Evolutionary conservation across 1,139 yeast genomes (phyloP).

Genomic region (Magnusiomyces suaveolens): DNA sequence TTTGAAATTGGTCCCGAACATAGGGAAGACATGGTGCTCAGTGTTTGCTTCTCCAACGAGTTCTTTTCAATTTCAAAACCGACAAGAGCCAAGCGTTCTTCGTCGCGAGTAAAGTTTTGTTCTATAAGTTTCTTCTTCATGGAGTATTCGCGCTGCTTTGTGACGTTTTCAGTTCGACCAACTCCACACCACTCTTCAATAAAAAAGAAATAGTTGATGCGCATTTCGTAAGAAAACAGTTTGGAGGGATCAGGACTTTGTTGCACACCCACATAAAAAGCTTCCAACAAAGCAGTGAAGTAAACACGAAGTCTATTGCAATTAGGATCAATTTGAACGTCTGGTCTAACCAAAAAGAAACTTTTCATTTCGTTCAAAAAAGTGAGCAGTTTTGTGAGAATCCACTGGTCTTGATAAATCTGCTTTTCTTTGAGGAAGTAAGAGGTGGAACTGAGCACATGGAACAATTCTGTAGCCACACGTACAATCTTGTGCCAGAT

Average conservation of each 20-base stretch:
- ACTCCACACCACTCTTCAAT: slow-evolving; percentile 92
- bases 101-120: slow-evolving; percentile 26
- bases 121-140: slow-evolving; percentile 39
- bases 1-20: slow-evolving; percentile 40
- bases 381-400: slow-evolving; percentile 52
- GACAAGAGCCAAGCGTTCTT: slow-evolving; percentile 45
- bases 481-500: slow-evolving; percentile 38
- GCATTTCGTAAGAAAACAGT: slow-evolving; percentile 76
- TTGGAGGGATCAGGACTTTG: slow-evolving; percentile 26
- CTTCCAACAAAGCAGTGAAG: slow-evolving; percentile 69
- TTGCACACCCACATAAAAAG: slow-evolving; percentile 48
- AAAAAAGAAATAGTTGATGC: slow-evolving; percentile 72
- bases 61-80: slow-evolving; percentile 75
- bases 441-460: slow-evolving; percentile 63
- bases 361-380: slow-evolving; percentile 58
- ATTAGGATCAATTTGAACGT: slow-evolving; percentile 57
- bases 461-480: slow-evolving; percentile 67
- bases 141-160: slow-evolving; percentile 55
- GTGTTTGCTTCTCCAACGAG: slow-evolving; percentile 58
- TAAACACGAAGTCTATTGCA: slow-evolving; percentile 71
- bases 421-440: slow-evolving; percentile 47
- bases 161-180: slow-evolving; percentile 54
- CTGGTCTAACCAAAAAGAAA: slow-evolving; percentile 45
- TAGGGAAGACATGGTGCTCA: slow-evolving; percentile 76
- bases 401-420: slow-evolving; percentile 58